Conservation (phyloP, 305 asterid species). For the Fraxinus sp. region DNA sequence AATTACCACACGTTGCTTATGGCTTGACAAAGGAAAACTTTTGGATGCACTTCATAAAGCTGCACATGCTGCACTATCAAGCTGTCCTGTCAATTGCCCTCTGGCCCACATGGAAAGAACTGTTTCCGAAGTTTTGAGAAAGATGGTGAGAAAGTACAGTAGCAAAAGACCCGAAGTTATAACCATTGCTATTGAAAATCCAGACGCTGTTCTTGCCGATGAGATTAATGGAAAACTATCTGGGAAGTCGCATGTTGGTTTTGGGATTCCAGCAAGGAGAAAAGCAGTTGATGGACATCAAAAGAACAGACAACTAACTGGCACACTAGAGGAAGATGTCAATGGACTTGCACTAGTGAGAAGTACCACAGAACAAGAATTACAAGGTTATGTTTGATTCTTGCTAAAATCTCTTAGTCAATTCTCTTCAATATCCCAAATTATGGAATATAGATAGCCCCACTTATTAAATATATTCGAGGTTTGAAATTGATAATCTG, state of each 20-base stretch:
- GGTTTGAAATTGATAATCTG: not conserved
- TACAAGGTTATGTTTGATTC: conserved; percentile 49
- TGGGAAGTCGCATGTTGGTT: conserved; percentile 49
- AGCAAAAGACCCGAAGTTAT: conserved; percentile 95
- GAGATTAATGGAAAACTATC: conserved; percentile 74
- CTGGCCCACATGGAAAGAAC: conserved; percentile 90
- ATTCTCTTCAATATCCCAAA: not conserved
- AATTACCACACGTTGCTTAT: conserved; percentile 96
- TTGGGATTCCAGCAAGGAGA: conserved; percentile 55
- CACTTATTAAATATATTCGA: not conserved
- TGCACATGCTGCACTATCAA: conserved; percentile 89
- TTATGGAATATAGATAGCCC: not conserved
- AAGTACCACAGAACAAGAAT: conserved; percentile 37
- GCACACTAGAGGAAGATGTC: conserved; percentile 46
- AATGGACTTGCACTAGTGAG: conserved; percentile 32
- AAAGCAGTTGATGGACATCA: conserved; percentile 58
- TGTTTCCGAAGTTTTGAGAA: conserved; percentile 87
- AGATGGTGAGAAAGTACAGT: conserved; percentile 89
- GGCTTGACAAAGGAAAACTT: conserved; percentile 98
- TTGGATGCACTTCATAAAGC: conserved; percentile 94
- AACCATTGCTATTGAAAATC: conserved; percentile 83
- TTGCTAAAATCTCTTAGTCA: conserved; percentile 3
- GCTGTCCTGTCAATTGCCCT: conserved; percentile 87
- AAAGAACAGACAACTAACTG: conserved; percentile 39
- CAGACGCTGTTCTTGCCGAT: conserved; percentile 81